Evolutionary conservation across 495 filamentous ascomycete genomes (phyloP).

Genomic region (Hypomontagnella submonticulosa): DNA sequence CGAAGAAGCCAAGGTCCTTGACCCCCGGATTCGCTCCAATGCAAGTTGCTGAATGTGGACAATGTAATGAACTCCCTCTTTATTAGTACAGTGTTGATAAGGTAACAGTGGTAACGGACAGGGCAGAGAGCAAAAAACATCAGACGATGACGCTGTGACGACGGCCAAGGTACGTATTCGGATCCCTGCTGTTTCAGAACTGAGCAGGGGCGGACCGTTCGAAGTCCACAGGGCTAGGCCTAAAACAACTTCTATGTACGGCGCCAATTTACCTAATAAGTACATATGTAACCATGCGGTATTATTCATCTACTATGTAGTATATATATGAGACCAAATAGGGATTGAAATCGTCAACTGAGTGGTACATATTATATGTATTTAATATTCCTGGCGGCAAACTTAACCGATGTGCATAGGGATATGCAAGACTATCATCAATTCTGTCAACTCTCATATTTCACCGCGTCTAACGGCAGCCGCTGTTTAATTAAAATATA

Average conservation of each 20-base stretch:
- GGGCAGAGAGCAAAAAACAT: slow-evolving; percentile 7
- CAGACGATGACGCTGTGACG: slow-evolving; percentile 38
- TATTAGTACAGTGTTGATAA: neutral
- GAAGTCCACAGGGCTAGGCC: slow-evolving; percentile 34
- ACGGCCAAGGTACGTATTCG: slow-evolving; percentile 19
- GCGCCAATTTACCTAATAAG: neutral
- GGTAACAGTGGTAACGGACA: neutral
- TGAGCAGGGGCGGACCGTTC: slow-evolving; percentile 37
- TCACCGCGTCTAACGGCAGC: too few relatives aligned
- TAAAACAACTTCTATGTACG: slow-evolving; percentile 6
- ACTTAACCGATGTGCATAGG: too few relatives aligned
- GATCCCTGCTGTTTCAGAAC: slow-evolving; percentile 38
- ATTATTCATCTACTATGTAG: neutral
- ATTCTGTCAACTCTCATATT: too few relatives aligned
- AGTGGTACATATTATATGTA: too few relatives aligned
- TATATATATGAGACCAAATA: too few relatives aligned
- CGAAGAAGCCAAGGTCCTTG: slow-evolving; percentile 4
- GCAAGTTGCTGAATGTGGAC: slow-evolving; percentile 8
- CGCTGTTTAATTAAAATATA: too few relatives aligned
- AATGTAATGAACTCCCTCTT: slow-evolving; percentile 11
- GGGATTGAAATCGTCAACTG: too few relatives aligned
- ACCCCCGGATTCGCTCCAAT: neutral
- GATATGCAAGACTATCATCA: too few relatives aligned
- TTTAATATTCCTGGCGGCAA: too few relatives aligned
- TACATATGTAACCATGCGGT: neutral